Conservation (phyloP, 75 land plant genomes). For the Pseudotsuga menziesii region DNA sequence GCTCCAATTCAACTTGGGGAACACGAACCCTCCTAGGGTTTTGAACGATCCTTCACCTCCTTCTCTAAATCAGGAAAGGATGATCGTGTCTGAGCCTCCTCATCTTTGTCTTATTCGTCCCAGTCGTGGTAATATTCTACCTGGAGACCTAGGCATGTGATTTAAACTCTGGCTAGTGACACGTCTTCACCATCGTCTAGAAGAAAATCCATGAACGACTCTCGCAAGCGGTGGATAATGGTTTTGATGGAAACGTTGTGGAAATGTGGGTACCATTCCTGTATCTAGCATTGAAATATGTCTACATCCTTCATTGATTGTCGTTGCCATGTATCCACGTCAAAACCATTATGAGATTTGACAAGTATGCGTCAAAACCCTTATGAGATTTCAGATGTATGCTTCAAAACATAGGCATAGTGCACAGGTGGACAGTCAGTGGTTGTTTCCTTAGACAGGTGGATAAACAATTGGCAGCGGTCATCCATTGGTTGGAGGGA, state of each 20-base stretch:
- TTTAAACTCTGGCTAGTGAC: constrained; percentile 51
- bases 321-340: no score
- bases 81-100: constrained; percentile 22
- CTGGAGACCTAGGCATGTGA: constrained; percentile 33
- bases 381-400: no score
- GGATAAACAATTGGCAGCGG: no score
- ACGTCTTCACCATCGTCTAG: constrained; percentile 56
- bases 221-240: constrained; percentile 62
- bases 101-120: not conserved
- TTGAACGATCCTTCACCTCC: constrained; percentile 44
- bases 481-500: no score
- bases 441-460: no score
- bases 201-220: constrained; percentile 65
- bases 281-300: constrained; percentile 75
- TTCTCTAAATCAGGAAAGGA: constrained; percentile 75
- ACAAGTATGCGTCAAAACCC: no score
- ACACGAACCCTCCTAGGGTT: constrained; percentile 67
- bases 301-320: constrained; percentile 68
- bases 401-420: no score
- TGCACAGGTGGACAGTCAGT: no score
- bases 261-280: constrained; percentile 89
- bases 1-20: constrained; percentile 96
- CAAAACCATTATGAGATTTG: no score
- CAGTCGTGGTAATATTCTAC: constrained; percentile 38
- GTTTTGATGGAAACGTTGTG: constrained; percentile 56